Conservation (phyloP, 371 early-diverging fungal genomes). For the Lichtheimia ramosa region DNA sequence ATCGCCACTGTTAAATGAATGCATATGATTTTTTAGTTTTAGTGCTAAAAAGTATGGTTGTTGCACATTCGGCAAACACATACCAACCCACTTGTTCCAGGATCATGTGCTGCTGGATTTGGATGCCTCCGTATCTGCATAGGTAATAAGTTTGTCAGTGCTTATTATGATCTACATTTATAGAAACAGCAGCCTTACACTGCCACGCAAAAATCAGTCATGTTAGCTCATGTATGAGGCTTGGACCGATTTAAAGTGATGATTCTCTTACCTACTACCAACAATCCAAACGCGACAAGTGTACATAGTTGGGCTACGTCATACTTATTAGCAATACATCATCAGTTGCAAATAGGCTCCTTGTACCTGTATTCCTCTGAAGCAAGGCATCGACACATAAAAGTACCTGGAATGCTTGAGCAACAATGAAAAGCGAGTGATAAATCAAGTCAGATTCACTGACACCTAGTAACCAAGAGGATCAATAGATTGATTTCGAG, state of each 20-base stretch:
- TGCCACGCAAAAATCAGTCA: too few relatives aligned
- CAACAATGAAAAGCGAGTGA: slow-evolving; percentile 45
- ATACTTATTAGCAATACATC: neutral
- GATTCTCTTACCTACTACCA: slow-evolving; percentile 35
- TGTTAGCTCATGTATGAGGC: too few relatives aligned
- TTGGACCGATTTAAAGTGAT: too few relatives aligned
- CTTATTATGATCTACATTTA: neutral
- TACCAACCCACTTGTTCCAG: slow-evolving; percentile 48
- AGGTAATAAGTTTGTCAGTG: neutral
- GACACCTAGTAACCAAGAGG: slow-evolving; percentile 31
- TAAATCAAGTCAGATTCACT: slow-evolving; percentile 53
- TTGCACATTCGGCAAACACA: neutral
- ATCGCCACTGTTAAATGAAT: slow-evolving; percentile 19
- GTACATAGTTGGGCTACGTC: slow-evolving; percentile 38
- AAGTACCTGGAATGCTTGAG: slow-evolving; percentile 46
- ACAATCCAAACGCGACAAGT: slow-evolving; percentile 38
- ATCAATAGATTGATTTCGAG: neutral
- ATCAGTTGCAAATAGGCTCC: neutral
- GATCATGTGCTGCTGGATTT: slow-evolving; percentile 49
- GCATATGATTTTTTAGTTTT: neutral
- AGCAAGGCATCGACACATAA: slow-evolving; percentile 44
- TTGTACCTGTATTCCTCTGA: slow-evolving; percentile 45
- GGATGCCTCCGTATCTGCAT: slow-evolving; percentile 48
- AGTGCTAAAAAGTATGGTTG: slow-evolving; percentile 4
- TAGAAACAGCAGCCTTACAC: too few relatives aligned